phyloP scores from a whole-genome alignment of 1,284 basidiomycete species.

The Leccinum griseonigrum region DNA sequence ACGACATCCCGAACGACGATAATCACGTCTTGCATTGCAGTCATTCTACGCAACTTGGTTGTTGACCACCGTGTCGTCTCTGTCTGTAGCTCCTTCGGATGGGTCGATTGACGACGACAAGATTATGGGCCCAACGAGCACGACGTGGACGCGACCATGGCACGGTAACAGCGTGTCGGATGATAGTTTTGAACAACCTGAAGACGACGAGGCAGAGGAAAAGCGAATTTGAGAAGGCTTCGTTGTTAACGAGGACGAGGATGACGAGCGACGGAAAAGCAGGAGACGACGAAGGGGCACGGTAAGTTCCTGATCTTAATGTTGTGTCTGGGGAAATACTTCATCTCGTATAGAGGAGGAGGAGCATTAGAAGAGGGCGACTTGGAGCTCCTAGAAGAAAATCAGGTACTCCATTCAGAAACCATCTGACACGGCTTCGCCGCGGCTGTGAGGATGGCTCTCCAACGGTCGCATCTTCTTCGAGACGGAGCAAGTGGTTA shows the following conservation, averaged over 20 bases:
- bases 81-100: conserved; percentile 35
- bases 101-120: conserved; percentile 46
- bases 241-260: conserved; percentile 83
- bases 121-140: conserved; percentile 58
- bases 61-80: conserved; percentile 53
- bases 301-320: conserved; percentile 40
- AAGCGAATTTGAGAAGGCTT: conserved; percentile 74
- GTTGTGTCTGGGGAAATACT: conserved; percentile 7
- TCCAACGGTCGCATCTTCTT: conserved; percentile 59
- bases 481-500: conserved; percentile 54
- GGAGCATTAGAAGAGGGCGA: conserved; percentile 92
- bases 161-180: conserved; percentile 48
- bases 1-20: not conserved
- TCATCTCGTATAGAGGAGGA: conserved; percentile 38
- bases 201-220: conserved; percentile 81
- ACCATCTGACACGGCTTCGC: conserved; percentile 69
- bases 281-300: conserved; percentile 63
- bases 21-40: conserved; percentile 1
- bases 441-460: conserved; percentile 69
- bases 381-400: conserved; percentile 91
- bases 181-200: conserved; percentile 83
- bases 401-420: conserved; percentile 74
- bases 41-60: conserved; percentile 6
- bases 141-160: conserved; percentile 52
- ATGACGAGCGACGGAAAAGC: conserved; percentile 56